Evolutionary conservation across 257 asterid species (phyloP).

Genomic region (Nicotiana obtusifolia): DNA sequence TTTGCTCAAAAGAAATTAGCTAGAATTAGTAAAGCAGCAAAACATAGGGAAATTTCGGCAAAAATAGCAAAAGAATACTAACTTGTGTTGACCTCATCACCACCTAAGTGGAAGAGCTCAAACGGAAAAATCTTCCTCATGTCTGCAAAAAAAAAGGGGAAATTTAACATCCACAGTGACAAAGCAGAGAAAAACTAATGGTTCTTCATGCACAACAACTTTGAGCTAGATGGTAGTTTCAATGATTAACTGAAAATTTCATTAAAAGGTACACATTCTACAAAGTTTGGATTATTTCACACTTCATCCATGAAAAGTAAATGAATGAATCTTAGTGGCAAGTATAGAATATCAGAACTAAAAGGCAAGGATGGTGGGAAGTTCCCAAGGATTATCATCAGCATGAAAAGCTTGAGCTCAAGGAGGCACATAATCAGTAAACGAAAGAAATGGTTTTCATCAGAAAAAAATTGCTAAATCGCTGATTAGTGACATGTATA

Average conservation of each 20-base stretch:
- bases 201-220: background rate
- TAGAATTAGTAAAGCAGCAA: background rate
- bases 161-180: constrained; percentile 12
- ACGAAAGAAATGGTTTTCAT: background rate
- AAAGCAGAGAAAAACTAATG: background rate
- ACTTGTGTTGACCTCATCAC: constrained; percentile 97
- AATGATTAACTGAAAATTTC: background rate
- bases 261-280: background rate
- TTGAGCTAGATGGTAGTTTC: background rate
- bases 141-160: constrained; percentile 41
- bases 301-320: background rate
- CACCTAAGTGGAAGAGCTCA: constrained; percentile 87
- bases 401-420: background rate
- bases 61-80: background rate
- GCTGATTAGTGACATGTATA: no score
- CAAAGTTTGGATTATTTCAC: background rate
- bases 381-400: background rate
- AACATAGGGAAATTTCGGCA: background rate
- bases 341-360: background rate
- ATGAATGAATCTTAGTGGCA: background rate
- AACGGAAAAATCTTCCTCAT: constrained; percentile 83
- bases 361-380: background rate
- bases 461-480: background rate
- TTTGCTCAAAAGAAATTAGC: background rate
- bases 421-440: background rate